These are phyloP conservation scores for Pleodorina starrii DNA, from an alignment of 139 green algal genomes.

Conservation along the genomic window DNA sequence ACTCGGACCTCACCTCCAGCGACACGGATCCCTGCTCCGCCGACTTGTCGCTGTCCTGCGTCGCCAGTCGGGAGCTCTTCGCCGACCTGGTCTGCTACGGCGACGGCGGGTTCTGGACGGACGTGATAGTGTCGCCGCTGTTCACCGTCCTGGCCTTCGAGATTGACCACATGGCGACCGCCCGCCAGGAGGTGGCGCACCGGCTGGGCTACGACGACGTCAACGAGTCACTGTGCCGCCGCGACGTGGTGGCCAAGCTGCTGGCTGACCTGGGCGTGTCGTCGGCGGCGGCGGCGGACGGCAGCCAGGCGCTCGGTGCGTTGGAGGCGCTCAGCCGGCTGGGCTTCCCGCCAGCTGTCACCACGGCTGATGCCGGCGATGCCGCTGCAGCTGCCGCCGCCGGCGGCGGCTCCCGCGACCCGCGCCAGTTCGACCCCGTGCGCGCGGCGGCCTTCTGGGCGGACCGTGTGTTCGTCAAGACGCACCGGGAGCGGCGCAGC, in stretches of 20 bases:
- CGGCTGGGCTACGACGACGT: slow-evolving; percentile 84
- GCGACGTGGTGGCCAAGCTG: slow-evolving; percentile 13
- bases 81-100: slow-evolving; percentile 69
- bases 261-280: slow-evolving; percentile 38
- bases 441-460: slow-evolving; percentile 51
- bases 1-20: not conserved
- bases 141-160: slow-evolving; percentile 57
- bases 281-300: not conserved
- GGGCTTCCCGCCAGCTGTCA: not conserved
- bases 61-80: slow-evolving; percentile 45
- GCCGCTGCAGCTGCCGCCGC: not conserved
- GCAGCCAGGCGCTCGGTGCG: not conserved
- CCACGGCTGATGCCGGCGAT: not conserved
- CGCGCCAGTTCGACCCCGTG: slow-evolving; percentile 10
- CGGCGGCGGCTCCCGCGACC: not conserved
- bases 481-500: slow-evolving; percentile 71
- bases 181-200: slow-evolving; percentile 61
- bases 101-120: slow-evolving; percentile 70
- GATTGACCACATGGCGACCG: slow-evolving; percentile 36
- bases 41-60: not conserved
- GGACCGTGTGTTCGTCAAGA: slow-evolving; percentile 69
- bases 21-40: not conserved
- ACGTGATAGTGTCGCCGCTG: slow-evolving; percentile 52
- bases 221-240: slow-evolving; percentile 78
- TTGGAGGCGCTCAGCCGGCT: slow-evolving; percentile 36